A percentile compares a stretch with the other conserved stretches of the same genome.
Evolutionary conservation across 371 early-diverging fungal species (phyloP).

Genomic region (Mortierella sp.): DNA sequence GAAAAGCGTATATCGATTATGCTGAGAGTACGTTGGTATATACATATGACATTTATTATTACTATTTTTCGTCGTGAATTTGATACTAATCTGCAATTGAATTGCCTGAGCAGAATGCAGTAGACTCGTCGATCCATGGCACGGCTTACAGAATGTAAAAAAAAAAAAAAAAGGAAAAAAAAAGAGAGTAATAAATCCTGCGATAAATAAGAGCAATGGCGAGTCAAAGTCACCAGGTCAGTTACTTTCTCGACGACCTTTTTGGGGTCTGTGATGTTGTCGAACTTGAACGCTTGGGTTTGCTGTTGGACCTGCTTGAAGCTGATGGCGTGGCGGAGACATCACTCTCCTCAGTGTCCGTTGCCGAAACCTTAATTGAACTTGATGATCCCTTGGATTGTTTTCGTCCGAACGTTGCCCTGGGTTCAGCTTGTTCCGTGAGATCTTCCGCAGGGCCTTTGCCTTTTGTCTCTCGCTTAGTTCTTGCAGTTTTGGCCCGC

Average conservation of each 20-base stretch:
- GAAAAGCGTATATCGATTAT: slow-evolving; percentile 63
- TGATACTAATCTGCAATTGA: neutral
- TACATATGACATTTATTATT: neutral
- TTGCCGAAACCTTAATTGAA: neutral
- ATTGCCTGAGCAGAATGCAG: neutral
- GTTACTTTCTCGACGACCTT: neutral
- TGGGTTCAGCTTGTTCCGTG: neutral
- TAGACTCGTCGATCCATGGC: neutral
- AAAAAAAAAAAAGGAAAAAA: neutral
- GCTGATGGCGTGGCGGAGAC: neutral
- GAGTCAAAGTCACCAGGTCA: neutral
- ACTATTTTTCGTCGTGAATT: neutral
- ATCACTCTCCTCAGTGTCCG: slow-evolving; percentile 12
- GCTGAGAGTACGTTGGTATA: slow-evolving; percentile 46
- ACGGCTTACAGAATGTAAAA: neutral
- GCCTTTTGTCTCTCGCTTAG: neutral
- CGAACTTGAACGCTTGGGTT: neutral
- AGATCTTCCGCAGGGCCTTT: neutral
- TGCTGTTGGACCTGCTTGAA: neutral
- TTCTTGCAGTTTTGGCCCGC: neutral
- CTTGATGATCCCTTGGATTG: slow-evolving; percentile 5
- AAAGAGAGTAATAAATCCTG: neutral
- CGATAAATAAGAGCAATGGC: neutral
- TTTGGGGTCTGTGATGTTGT: neutral
- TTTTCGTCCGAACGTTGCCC: neutral